Evolutionary conservation across 768 basidiomycete species (phyloP).

Genomic region (Xerocomellus chrysenteron): DNA sequence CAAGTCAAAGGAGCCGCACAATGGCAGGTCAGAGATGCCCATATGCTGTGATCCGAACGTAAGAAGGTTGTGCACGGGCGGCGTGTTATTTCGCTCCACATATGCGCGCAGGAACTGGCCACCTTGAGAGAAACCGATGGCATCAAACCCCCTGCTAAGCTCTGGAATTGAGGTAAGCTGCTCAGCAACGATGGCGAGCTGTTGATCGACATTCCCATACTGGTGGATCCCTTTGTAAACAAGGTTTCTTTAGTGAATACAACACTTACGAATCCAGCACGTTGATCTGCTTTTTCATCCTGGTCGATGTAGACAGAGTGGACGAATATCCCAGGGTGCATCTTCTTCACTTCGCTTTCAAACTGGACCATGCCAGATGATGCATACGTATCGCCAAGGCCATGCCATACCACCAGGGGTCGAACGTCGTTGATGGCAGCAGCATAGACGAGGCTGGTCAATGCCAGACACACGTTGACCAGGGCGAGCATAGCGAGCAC

Average conservation of each 20-base stretch:
- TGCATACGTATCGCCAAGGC: constrained; percentile 75
- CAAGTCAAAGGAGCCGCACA: constrained; percentile 62
- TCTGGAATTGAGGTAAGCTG: constrained; percentile 67
- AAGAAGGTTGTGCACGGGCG: constrained; percentile 75
- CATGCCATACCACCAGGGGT: constrained; percentile 78
- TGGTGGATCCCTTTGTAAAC: constrained; percentile 28
- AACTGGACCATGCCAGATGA: constrained; percentile 75
- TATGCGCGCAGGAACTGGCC: constrained; percentile 90
- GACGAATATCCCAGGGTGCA: constrained; percentile 75
- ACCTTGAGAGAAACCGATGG: constrained; percentile 87
- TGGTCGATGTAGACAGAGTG: constrained; percentile 71
- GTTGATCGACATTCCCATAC: constrained; percentile 79
- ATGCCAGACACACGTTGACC: constrained; percentile 14
- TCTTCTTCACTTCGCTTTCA: constrained; percentile 50
- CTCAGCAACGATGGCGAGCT: constrained; percentile 60
- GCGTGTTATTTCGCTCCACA: constrained; percentile 70
- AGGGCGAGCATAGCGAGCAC: constrained; percentile 12
- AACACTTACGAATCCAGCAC: constrained; percentile 68
- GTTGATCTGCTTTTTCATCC: constrained; percentile 59
- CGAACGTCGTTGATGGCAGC: constrained; percentile 30
- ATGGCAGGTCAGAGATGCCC: constrained; percentile 76
- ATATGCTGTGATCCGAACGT: constrained; percentile 89
- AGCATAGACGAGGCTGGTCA: constrained; percentile 12
- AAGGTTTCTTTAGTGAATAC: neutral
- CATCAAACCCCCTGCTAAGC: constrained; percentile 73